Base-by-base conservation (phyloP, 2,329 filamentous ascomycete genomes). In the Botryotinia globosa region DNA sequence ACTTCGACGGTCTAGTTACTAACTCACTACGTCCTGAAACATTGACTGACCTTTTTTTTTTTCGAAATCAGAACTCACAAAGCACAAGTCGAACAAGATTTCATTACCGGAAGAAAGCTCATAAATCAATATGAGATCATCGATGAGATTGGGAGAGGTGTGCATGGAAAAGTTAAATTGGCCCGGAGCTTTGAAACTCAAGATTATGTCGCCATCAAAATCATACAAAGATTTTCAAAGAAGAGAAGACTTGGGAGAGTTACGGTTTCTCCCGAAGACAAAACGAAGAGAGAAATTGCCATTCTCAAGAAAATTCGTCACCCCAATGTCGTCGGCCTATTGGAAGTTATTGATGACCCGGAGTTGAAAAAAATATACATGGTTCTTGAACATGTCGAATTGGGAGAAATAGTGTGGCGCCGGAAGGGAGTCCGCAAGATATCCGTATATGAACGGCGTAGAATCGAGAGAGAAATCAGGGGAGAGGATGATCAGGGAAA, bases 51-150 rank as follows among this genome's bases (percentile, higher is more conserved):
- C 73, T 75, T 74, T 69, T 42, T 29, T 45, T 42, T 29, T 37
- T n/a, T 14, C 34, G n/a, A 29, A 12, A 71, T 34, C 75, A 93
- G 91, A 83, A 98, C 95, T 16, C 93, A 97, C 83, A 94, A 94
- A 75, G 94, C 93, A 70, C 91, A 94, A 79, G 93, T 98, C 77
- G 95, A 98, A 79, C 91, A 94, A 75, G 94, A 98, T 82, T 89
- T 89, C 71, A 87, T 94, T 75, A 97, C 95, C 8, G 96, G 96
- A 73, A 93, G 96, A 75, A 99, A 99, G 84, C 87, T 94, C 70
- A 97, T 99, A 85, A 99, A 99, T 80, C 92, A 98, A 80, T 99
- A 99, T 83, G 94, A 98, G 82, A 93, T 99, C 78, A 92, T 98
- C 76, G 93, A 97, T 81, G 96, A 99, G 83, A 93, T 99, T 71